Base-by-base conservation (phyloP, 768 basidiomycete genomes). In the Rhizopogon sp. region DNA sequence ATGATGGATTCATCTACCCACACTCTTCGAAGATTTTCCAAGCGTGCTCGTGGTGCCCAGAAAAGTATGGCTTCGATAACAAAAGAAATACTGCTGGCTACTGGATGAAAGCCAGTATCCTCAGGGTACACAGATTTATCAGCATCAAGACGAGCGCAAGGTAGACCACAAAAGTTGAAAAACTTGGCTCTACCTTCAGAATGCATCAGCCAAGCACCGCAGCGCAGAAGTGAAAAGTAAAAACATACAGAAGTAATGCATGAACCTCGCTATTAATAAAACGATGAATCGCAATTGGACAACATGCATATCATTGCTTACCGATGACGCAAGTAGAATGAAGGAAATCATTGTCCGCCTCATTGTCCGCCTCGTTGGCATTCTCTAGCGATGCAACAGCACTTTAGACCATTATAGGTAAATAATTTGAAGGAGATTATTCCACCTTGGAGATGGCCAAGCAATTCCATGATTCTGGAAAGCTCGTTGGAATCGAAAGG, bases 1-100 rank as follows among this genome's bases (percentile, higher is more conserved):
- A 72, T 70, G 56, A 79, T 29, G 2, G 40, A 40, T 20, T 40
- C 46, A 41, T 55, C 54, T 10, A 55, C 55, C 39, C 50, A 56
- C 14, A 56, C 52, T 17, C 39, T 43, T 25, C 45, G 42, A 22
- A 56, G 10, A 8, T 16, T 13, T 22, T 44, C 17, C 35, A 53
- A 35, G 51, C 53, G 55, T 20, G 33, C 43, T 25, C 16, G 31
- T 16, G 52, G 55, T 44, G 55, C 55, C 40, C 39, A 42, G 41
- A 56, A 52, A 28, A 56, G 55, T 22, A 56, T 43, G 5, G 45
- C 31, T 9, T 54, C 52, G 13, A 56, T 6, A 17, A 39, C 9
- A 0, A 43, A 45, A 40, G 39, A 53, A 43, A 25, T 39, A 20
- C 25, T 22, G 3, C 31, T 9, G 37, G 28, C 46, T 43, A 43